A percentile compares a stretch with the other conserved stretches of the same genome.
These are phyloP conservation scores for Fraxinus anomala DNA, from an alignment of 257 asterid species.

Conservation along the genomic window DNA sequence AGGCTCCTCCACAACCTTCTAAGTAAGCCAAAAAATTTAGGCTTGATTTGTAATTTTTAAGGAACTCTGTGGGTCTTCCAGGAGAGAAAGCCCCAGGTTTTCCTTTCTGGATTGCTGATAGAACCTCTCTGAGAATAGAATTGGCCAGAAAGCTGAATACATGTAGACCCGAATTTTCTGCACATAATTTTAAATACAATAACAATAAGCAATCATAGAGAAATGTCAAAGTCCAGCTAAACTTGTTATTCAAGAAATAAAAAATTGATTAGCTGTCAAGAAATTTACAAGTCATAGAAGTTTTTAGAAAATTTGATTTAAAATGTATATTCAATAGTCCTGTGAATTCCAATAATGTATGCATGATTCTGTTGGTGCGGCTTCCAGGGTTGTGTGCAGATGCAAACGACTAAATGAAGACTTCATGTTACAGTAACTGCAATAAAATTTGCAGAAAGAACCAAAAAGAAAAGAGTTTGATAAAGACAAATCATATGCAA, in stretches of 20 bases:
- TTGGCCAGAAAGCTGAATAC: slow-evolving; percentile 92
- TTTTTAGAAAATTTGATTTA: neutral
- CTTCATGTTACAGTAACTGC: neutral
- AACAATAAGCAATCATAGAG: slow-evolving; percentile 27
- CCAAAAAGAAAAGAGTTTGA: neutral
- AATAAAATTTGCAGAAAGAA: neutral
- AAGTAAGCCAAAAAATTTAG: slow-evolving; percentile 79
- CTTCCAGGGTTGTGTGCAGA: neutral
- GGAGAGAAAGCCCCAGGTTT: slow-evolving; percentile 97
- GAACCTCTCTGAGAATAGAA: slow-evolving; percentile 89
- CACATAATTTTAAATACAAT: slow-evolving; percentile 24
- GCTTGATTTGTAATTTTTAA: slow-evolving; percentile 88
- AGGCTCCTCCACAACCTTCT: slow-evolving; percentile 61
- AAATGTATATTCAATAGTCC: neutral
- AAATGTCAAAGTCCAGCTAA: slow-evolving; percentile 12
- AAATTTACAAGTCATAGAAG: neutral
- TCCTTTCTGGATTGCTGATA: slow-evolving; percentile 80
- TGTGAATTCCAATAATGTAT: neutral
- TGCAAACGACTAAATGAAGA: neutral
- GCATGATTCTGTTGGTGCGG: neutral
- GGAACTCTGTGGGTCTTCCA: slow-evolving; percentile 88
- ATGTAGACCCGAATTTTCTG: slow-evolving; percentile 97
- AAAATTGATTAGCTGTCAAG: slow-evolving; percentile 14
- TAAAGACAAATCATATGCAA: neutral
- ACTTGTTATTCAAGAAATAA: slow-evolving; percentile 11